Evolutionary conservation across 2,329 filamentous ascomycete genomes (phyloP).

Genomic region (Bertia moriformis): DNA sequence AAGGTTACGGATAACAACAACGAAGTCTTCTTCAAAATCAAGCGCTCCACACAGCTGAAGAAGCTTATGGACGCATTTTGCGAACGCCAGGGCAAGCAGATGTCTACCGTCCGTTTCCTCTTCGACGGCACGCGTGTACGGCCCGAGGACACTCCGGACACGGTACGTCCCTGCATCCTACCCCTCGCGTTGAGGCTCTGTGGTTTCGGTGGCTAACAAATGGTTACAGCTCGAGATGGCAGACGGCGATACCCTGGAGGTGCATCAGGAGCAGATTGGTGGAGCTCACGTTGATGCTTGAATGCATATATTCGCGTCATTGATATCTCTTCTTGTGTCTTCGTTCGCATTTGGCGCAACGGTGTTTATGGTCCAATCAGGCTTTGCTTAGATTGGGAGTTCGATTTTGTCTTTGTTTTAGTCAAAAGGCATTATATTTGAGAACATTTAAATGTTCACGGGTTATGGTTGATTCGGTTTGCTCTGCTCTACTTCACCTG

Average conservation of each 20-base stretch:
- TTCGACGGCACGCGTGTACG: slow-evolving; percentile 93
- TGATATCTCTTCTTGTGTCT: no score
- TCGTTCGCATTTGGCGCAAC: background rate
- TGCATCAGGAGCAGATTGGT: slow-evolving; percentile 96
- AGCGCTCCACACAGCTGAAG: slow-evolving; percentile 85
- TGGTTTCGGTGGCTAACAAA: background rate
- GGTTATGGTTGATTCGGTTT: no score
- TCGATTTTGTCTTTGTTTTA: background rate
- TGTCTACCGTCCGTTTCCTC: slow-evolving; percentile 75
- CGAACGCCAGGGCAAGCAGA: slow-evolving; percentile 81
- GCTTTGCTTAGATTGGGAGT: background rate
- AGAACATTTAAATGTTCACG: no score
- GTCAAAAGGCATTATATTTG: no score
- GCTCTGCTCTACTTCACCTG: no score
- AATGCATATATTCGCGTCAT: background rate
- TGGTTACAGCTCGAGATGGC: slow-evolving; percentile 73
- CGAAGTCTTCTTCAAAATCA: slow-evolving; percentile 99
- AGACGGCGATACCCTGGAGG: slow-evolving; percentile 89
- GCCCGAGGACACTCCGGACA: slow-evolving; percentile 76
- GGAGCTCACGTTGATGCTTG: slow-evolving; percentile 16
- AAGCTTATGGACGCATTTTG: slow-evolving; percentile 98
- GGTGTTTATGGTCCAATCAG: background rate
- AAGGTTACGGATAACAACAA: slow-evolving; percentile 99
- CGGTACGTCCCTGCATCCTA: slow-evolving; percentile 40
- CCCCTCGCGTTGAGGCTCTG: background rate